These are phyloP conservation scores for Pseudogymnoascus sp. DNA, from an alignment of 2,329 filamentous ascomycete genomes.

Conservation along the genomic window DNA sequence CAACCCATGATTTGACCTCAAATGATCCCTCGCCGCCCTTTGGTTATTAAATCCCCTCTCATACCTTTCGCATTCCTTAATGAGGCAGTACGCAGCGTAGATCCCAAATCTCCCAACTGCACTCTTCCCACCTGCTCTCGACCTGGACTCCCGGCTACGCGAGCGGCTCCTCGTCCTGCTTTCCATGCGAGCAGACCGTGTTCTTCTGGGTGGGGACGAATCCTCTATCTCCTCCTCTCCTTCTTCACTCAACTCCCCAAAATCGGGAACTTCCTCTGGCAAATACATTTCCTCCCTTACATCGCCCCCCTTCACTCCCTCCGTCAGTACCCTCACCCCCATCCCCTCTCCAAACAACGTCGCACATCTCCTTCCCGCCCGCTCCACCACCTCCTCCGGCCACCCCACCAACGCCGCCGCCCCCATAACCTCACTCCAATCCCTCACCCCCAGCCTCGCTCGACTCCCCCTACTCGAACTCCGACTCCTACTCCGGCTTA, in stretches of 20 bases:
- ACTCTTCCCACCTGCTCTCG: not conserved
- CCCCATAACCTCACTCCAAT: slow-evolving; percentile 82
- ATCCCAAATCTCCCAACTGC: not conserved
- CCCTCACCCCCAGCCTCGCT: slow-evolving; percentile 40
- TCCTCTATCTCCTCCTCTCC: not conserved
- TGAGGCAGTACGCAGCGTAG: not conserved
- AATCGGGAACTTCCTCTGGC: slow-evolving; percentile 17
- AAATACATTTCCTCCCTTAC: slow-evolving; percentile 19
- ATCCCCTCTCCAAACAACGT: slow-evolving; percentile 67
- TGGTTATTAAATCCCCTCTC: slow-evolving; percentile 30
- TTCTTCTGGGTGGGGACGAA: not conserved
- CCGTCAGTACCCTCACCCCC: slow-evolving; percentile 49
- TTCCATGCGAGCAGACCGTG: not conserved
- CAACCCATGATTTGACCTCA: slow-evolving; percentile 34
- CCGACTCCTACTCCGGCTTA: not conserved
- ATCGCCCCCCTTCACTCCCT: slow-evolving; percentile 24
- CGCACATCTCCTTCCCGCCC: slow-evolving; percentile 66
- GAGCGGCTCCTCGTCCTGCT: slow-evolving; percentile 6
- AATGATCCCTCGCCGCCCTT: slow-evolving; percentile 35
- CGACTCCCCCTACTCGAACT: slow-evolving; percentile 14
- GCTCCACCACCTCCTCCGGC: slow-evolving; percentile 49
- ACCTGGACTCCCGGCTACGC: not conserved
- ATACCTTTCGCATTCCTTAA: not conserved
- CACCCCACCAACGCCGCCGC: slow-evolving; percentile 66
- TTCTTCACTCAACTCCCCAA: not conserved